phyloP scores from a whole-genome alignment of 768 basidiomycete genomes.

The Rhizopogon rudus region DNA sequence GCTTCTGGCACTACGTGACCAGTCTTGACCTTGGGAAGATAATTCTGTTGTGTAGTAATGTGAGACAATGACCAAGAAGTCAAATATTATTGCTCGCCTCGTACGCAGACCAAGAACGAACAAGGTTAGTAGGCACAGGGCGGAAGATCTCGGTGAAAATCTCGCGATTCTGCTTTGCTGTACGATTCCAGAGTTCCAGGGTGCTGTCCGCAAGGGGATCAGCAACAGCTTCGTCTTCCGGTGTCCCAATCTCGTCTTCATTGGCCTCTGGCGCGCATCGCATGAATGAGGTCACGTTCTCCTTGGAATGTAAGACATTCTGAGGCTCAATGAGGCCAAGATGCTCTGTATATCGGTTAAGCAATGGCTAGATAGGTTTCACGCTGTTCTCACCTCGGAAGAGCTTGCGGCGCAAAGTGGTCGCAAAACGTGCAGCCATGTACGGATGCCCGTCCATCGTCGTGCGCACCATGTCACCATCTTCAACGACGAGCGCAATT shows the following conservation, averaged over 20 bases:
- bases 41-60: constrained; percentile 50
- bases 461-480: constrained; percentile 68
- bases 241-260: constrained; percentile 53
- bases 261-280: constrained; percentile 70
- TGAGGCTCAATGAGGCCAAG: constrained; percentile 84
- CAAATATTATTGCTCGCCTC: constrained; percentile 41
- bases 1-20: constrained; percentile 77
- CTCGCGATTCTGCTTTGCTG: constrained; percentile 76
- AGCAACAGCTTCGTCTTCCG: constrained; percentile 63
- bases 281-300: constrained; percentile 59
- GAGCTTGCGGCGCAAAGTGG: constrained; percentile 76
- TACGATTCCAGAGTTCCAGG: constrained; percentile 55
- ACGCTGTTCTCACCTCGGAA: constrained; percentile 56
- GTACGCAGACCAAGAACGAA: constrained; percentile 75
- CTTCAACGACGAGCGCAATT: constrained; percentile 90
- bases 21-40: constrained; percentile 69
- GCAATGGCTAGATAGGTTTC: constrained; percentile 4
- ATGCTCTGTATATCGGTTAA: constrained; percentile 52
- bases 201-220: constrained; percentile 73
- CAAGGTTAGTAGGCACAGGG: constrained; percentile 80
- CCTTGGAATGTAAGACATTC: constrained; percentile 31
- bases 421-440: constrained; percentile 74
- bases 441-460: constrained; percentile 77
- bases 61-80: not conserved
- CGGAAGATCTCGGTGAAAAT: constrained; percentile 85